phyloP scores from a whole-genome alignment of 208 protist species.

The Leishmania tropica region DNA sequence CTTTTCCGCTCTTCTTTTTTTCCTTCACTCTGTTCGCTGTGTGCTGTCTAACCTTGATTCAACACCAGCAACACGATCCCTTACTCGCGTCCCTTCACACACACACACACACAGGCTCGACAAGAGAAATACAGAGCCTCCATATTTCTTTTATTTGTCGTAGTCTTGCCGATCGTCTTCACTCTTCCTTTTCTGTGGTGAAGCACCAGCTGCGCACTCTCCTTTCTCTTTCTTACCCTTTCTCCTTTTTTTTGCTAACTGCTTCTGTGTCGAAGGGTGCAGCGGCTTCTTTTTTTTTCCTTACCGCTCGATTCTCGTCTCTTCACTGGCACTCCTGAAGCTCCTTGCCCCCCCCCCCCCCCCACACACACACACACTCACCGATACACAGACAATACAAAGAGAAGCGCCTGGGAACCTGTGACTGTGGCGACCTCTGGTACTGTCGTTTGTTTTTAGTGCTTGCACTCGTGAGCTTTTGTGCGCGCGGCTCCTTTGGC shows the following conservation, averaged over 20 bases:
- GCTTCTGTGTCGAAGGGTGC: not conserved
- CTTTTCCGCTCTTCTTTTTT: not conserved
- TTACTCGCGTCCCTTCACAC: not conserved
- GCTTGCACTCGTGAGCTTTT: not conserved
- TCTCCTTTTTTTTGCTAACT: not conserved
- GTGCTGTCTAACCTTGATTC: not conserved
- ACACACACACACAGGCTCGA: not conserved
- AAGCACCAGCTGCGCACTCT: not conserved
- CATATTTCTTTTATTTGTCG: not conserved
- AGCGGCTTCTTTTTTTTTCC: slow-evolving; percentile 2
- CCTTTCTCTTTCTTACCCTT: not conserved
- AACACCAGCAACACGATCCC: not conserved
- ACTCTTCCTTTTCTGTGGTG: not conserved
- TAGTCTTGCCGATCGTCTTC: not conserved
- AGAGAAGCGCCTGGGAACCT: not conserved
- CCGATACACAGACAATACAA: not conserved
- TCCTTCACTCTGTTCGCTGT: not conserved
- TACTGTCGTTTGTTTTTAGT: not conserved
- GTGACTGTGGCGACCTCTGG: not conserved
- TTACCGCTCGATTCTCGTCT: not conserved
- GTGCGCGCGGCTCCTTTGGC: not conserved
- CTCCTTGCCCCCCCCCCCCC: too few relatives aligned
- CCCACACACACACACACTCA: too few relatives aligned
- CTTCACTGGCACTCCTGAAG: slow-evolving; percentile 5
- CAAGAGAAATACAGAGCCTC: not conserved